Base-by-base conservation (phyloP, 805 yeast species). In the Wickerhamiella australiensis region DNA sequence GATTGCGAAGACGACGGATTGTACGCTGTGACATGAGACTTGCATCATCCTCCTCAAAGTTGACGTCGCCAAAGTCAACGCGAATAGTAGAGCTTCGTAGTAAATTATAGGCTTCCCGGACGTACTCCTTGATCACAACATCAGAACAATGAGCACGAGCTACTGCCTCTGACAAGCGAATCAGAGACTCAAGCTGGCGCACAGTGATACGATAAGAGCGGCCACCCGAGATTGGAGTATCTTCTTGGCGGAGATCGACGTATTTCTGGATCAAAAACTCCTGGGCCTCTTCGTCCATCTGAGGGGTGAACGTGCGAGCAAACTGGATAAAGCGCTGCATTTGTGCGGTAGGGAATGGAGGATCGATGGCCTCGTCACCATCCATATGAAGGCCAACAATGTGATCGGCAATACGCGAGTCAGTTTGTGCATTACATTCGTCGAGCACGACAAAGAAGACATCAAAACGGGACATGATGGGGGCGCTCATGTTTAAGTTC, bases 401-500 rank as follows among this genome's bases (percentile, higher is more conserved):
- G 63, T 92, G 97, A 29, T 80, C 75, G 0, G 98, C 96, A 54
- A 92, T 71, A 57, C 84, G 85, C 0, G 94, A 82, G 64, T 92
- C 98, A 40, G 87, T 76, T 57, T 80, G 76, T 61, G 85, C 96
- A 61, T 90, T 90, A 64, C 96, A 84, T 61, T 92, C 97, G 66
- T 90, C 98, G 55, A 92, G 71, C 48, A 92, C 82, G 23, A 92
- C 96, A 61, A 92, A 92, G 64, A 92, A 92, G 56, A 92, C 68
- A 67, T 92, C 98, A 65, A 92, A 92, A 68, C 98, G 79, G 26
- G 97, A 90, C 96, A 92, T 92, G 63, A 92, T 92, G 1, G 98
- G 98, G 0, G 96, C 97, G 13, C 95, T 85, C 96, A 92, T 86
- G 60, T 82, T 80, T 61, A 92, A 73, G 62, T 92, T 92, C 45